Percentiles rank a stretch among this genome's conserved stretches.
Conservation (phyloP, 1,284 basidiomycete genomes). For the Tilletia walkeri region DNA sequence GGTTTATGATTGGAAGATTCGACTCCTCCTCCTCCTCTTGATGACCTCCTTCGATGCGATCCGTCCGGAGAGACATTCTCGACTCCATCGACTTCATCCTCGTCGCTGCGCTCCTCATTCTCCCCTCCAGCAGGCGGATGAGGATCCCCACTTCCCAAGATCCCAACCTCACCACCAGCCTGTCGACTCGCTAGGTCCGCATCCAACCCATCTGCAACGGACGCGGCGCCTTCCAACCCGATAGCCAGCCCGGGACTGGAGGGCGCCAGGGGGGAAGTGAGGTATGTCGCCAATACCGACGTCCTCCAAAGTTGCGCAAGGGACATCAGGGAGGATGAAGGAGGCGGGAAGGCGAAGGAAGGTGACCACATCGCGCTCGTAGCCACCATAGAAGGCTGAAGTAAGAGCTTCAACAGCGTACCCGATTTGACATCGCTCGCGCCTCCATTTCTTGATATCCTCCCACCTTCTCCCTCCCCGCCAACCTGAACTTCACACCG, state of each 20-base stretch:
- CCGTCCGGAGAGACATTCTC: no score
- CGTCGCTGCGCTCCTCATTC: neutral
- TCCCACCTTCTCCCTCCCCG: no score
- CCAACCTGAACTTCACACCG: neutral
- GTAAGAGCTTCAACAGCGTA: neutral
- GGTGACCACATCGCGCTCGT: slow-evolving; percentile 9
- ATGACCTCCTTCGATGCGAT: no score
- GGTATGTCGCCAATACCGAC: slow-evolving; percentile 8
- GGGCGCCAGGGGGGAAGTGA: slow-evolving; percentile 4
- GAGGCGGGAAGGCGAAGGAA: neutral
- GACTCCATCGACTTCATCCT: neutral
- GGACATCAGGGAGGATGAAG: neutral
- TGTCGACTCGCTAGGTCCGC: neutral
- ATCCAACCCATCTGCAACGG: slow-evolving; percentile 4
- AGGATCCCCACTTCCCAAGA: neutral
- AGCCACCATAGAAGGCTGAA: neutral
- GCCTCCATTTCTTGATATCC: neutral
- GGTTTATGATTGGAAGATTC: no score
- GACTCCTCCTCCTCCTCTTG: no score
- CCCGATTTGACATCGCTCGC: neutral
- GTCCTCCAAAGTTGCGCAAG: slow-evolving; percentile 1
- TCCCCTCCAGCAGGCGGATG: neutral
- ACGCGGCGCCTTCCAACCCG: slow-evolving; percentile 4
- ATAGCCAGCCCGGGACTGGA: slow-evolving; percentile 11
- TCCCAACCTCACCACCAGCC: neutral